Base-by-base conservation (phyloP, 176 grass and related monocot genomes). In the Pontederia crassipes region DNA sequence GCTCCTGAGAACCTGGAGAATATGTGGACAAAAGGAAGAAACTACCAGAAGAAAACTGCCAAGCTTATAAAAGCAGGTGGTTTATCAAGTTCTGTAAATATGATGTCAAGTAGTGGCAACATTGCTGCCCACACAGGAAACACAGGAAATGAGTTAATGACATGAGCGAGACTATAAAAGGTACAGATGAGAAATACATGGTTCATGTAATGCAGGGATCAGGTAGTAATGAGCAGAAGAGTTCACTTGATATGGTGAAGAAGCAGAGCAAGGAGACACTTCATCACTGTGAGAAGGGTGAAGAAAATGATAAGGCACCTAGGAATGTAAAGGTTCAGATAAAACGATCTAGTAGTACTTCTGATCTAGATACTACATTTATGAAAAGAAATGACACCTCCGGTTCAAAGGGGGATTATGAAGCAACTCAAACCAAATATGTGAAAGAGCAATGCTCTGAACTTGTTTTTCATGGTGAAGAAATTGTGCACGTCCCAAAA, bases 1-100 rank as follows among this genome's bases (percentile, higher is more conserved):
- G 84, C 87, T 46, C 93, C 93, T 61, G 93, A 97, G 68, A 97
- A 97, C 82, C 81, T 97, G 79, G 93, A 97, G 40, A 97, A 97
- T 64, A 88, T 97, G 87, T 97, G 93, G 93, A 76, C 93, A 50
- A 97, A 88, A 68, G 93, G 93, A 62, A 86, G 84, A 77, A 86
- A 97, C 75, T 92, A 97, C 64, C 84, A 83, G 80, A 92, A 97
- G 81, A 97, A 97, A 78, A 82, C 28, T 28, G 40, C 17, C 3
- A 28, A 64, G 11, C 60, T 88, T 46, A 50, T 75, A 29, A 92
- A 97, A 73, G 67, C 64, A 24, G 78, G 81, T 11, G 52, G 54
- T 55, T 62, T 72, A 20, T 65, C 52, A 18, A 77, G 58, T 48
- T 64, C 18, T 48, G 66, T 48, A 29, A 89, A 74, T 8, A 11